Evolutionary conservation across 1,284 basidiomycete genomes (phyloP).

Genomic region (Puccinia polysora): DNA sequence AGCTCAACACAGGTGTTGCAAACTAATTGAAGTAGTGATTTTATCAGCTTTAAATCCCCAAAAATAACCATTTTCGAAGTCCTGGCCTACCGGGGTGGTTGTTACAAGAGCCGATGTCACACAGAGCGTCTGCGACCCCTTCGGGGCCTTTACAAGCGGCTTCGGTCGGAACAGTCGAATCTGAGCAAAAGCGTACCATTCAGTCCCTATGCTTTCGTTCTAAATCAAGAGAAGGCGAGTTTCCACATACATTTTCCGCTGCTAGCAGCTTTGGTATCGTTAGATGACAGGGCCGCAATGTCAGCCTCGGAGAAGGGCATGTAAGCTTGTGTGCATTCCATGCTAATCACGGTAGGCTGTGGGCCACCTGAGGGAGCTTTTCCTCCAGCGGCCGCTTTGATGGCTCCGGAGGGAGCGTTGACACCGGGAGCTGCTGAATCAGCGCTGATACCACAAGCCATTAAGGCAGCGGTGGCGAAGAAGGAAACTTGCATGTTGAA

Average conservation of each 20-base stretch:
- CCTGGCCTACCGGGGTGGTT: slow-evolving; percentile 20
- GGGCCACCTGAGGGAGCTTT: background rate
- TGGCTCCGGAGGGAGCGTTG: background rate
- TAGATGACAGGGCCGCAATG: slow-evolving; percentile 19
- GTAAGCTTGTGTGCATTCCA: slow-evolving; percentile 30
- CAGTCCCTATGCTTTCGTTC: background rate
- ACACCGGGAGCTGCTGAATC: background rate
- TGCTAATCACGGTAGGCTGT: slow-evolving; percentile 4
- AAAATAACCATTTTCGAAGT: background rate
- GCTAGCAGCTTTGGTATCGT: slow-evolving; percentile 6
- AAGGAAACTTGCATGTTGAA: slow-evolving; percentile 13
- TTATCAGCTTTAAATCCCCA: background rate
- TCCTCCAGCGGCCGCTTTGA: background rate
- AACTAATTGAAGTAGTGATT: background rate
- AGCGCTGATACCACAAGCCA: background rate
- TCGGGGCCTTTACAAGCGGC: slow-evolving; percentile 25
- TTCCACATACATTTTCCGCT: slow-evolving; percentile 15
- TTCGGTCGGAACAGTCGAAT: slow-evolving; percentile 23
- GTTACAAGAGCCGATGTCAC: slow-evolving; percentile 15
- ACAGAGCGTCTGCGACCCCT: slow-evolving; percentile 8
- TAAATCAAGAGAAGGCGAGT: background rate
- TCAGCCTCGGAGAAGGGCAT: slow-evolving; percentile 37
- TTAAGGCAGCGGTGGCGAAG: slow-evolving; percentile 4
- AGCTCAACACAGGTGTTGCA: slow-evolving; percentile 20
- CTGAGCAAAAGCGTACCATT: background rate